Conservation (phyloP, 176 grass and related monocot genomes). For the Cymbopogon citratus region DNA sequence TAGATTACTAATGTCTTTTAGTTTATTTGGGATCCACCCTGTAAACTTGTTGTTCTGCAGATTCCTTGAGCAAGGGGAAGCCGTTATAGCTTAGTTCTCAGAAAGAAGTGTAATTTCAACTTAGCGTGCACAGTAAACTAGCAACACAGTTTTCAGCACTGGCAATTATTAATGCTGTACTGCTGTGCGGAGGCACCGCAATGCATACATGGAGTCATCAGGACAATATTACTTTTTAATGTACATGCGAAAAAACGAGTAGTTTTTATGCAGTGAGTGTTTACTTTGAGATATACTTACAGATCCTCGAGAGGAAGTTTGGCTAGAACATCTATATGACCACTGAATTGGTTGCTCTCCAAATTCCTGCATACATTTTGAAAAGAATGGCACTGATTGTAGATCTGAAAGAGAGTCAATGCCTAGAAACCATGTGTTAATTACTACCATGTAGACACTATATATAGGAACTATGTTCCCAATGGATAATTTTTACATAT, state of each 20-base stretch:
- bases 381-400: slow-evolving; percentile 1
- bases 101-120: not conserved
- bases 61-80: slow-evolving; percentile 62
- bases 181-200: not conserved
- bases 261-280: slow-evolving; percentile 4
- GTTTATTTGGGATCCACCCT: slow-evolving; percentile 79
- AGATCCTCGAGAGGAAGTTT: slow-evolving; percentile 71
- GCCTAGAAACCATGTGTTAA: no score
- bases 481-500: no score
- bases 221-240: not conserved
- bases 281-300: slow-evolving; percentile 53
- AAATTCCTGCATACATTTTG: slow-evolving; percentile 56
- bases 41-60: slow-evolving; percentile 87
- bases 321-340: slow-evolving; percentile 54
- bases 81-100: slow-evolving; percentile 30
- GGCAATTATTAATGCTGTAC: not conserved
- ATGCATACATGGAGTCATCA: not conserved
- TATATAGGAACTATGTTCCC: no score
- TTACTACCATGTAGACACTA: no score
- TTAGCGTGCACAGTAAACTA: not conserved
- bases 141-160: not conserved
- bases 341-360: slow-evolving; percentile 85
- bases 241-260: not conserved
- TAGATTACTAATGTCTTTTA: slow-evolving; percentile 55
- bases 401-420: no score